These are phyloP conservation scores for Penicillium daleae DNA, from an alignment of 495 filamentous ascomycete genomes.

Conservation along the genomic window DNA sequence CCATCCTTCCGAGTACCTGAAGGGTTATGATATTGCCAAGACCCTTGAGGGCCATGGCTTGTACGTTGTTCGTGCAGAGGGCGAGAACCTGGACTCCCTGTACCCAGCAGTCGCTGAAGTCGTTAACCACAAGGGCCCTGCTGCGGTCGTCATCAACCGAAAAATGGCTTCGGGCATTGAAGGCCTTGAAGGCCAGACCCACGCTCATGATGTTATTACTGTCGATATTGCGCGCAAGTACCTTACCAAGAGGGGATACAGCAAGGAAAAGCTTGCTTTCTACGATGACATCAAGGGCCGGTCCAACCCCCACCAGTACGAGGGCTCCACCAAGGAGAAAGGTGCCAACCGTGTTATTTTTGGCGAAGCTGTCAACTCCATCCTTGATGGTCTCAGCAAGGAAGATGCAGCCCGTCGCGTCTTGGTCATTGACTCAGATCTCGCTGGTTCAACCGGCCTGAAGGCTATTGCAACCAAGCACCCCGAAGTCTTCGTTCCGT, in stretches of 20 bases:
- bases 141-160: constrained; percentile 40
- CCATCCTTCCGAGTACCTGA: constrained; percentile 42
- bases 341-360: constrained; percentile 42
- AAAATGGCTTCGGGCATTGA: constrained; percentile 44
- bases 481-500: constrained; percentile 42
- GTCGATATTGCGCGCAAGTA: constrained; percentile 46
- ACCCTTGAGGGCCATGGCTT: constrained; percentile 42
- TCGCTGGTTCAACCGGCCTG: constrained; percentile 45
- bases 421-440: constrained; percentile 50
- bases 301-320: constrained; percentile 42
- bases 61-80: constrained; percentile 39
- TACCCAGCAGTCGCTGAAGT: constrained; percentile 39
- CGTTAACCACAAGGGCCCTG: constrained; percentile 37
- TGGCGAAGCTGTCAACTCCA: constrained; percentile 43
- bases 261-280: constrained; percentile 39
- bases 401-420: constrained; percentile 43
- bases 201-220: constrained; percentile 44
- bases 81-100: constrained; percentile 42
- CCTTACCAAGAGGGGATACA: constrained; percentile 44
- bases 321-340: constrained; percentile 40
- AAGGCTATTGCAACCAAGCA: constrained; percentile 40
- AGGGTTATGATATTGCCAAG: constrained; percentile 37
- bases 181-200: constrained; percentile 36
- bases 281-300: constrained; percentile 44
- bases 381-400: constrained; percentile 43